phyloP scores from a whole-genome alignment of 78 protist species.

The Ministeria vibrans region DNA sequence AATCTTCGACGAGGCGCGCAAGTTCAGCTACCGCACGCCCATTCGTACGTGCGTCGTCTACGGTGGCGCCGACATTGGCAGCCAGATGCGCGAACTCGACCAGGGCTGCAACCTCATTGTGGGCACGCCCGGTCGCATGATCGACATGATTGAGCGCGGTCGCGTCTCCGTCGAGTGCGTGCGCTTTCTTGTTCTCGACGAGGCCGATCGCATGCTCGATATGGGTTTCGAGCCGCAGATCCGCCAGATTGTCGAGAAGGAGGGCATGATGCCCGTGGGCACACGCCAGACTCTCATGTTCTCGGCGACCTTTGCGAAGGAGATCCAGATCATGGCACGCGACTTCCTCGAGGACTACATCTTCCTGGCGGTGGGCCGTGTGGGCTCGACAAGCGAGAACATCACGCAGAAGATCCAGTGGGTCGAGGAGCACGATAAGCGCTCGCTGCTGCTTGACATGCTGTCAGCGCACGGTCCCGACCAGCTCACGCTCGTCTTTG shows the following conservation, averaged over 20 bases:
- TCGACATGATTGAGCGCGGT: slow-evolving; percentile 87
- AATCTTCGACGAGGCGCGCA: slow-evolving; percentile 79
- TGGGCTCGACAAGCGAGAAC: slow-evolving; percentile 86
- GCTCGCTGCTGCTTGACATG: slow-evolving; percentile 53
- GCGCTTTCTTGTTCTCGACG: slow-evolving; percentile 85
- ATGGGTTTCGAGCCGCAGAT: slow-evolving; percentile 99
- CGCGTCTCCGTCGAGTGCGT: slow-evolving; percentile 52
- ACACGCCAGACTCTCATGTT: slow-evolving; percentile 94
- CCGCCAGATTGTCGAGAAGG: slow-evolving; percentile 79
- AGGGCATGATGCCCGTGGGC: slow-evolving; percentile 73
- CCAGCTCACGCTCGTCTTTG: slow-evolving; percentile 68
- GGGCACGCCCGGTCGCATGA: slow-evolving; percentile 97
- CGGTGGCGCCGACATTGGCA: slow-evolving; percentile 92
- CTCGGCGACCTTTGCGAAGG: slow-evolving; percentile 95
- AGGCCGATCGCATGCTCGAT: slow-evolving; percentile 99
- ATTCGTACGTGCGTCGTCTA: slow-evolving; percentile 78
- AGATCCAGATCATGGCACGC: slow-evolving; percentile 87
- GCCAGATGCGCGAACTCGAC: slow-evolving; percentile 83
- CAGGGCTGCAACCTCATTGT: slow-evolving; percentile 94
- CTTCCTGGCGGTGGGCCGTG: slow-evolving; percentile 91
- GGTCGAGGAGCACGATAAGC: slow-evolving; percentile 75
- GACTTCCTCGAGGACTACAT: slow-evolving; percentile 86
- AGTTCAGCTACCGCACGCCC: slow-evolving; percentile 79
- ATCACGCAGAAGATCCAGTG: slow-evolving; percentile 77
- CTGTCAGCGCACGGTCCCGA: slow-evolving; percentile 30